These are phyloP conservation scores for Podospora pseudopauciseta DNA, from an alignment of 495 filamentous ascomycete species.

Conservation along the genomic window DNA sequence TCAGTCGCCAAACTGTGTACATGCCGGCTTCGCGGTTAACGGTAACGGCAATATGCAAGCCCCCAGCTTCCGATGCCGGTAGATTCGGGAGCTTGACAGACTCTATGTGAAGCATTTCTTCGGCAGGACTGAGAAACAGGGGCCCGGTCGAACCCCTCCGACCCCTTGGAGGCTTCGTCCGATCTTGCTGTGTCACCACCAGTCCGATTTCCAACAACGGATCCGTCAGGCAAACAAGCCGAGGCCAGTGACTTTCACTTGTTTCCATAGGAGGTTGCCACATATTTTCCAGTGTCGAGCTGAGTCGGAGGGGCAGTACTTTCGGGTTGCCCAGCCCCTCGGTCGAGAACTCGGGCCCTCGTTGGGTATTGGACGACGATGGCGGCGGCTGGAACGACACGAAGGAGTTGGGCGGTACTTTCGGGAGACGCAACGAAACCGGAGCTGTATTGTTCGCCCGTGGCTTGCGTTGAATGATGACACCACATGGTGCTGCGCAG, in stretches of 20 bases:
- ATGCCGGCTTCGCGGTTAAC: conserved; percentile 66
- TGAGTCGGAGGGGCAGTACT: conserved; percentile 43
- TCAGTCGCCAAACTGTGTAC: conserved; percentile 76
- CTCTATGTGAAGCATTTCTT: conserved; percentile 76
- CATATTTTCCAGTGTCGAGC: conserved; percentile 45
- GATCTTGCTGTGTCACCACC: conserved; percentile 58
- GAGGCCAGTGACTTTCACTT: conserved; percentile 61
- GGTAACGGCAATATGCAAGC: conserved; percentile 77
- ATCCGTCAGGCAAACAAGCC: conserved; percentile 80
- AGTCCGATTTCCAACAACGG: conserved; percentile 83
- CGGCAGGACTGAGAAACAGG: conserved; percentile 57
- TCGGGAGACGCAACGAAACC: conserved; percentile 48
- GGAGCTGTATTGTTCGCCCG: conserved; percentile 38
- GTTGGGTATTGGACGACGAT: conserved; percentile 31
- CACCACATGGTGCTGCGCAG: conserved; percentile 73
- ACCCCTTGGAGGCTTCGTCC: conserved; percentile 20
- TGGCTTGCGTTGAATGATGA: conserved; percentile 77
- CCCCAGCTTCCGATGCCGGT: conserved; percentile 16
- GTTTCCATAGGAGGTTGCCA: conserved; percentile 47
- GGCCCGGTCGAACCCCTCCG: conserved; percentile 21
- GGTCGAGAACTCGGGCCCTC: conserved; percentile 47
- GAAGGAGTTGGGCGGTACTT: conserved; percentile 77
- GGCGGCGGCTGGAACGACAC: conserved; percentile 60
- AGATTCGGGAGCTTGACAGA: conserved; percentile 25
- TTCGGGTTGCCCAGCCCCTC: conserved; percentile 51